Evolutionary conservation across 495 filamentous ascomycete species (phyloP), one percentile per base, ranked within the genome.

Genomic region (Thozetella sp.): DNA sequence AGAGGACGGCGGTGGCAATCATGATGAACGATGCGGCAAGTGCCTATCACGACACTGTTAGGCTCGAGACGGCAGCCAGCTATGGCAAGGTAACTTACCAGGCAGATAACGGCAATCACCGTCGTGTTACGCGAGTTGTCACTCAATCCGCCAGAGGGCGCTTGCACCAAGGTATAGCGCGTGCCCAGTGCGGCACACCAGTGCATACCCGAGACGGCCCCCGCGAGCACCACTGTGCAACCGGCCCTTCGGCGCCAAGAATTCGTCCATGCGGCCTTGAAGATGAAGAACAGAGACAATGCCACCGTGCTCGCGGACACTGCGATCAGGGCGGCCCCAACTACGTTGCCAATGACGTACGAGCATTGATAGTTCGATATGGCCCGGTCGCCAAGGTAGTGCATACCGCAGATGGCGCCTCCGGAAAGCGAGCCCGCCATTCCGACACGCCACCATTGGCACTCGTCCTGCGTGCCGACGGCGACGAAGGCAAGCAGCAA

Each of bases 191-290:
- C 80, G 15, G 91, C 92, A 20, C 87, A 87, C 91, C 92, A 97
- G 67, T 96, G 92, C 92, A 96, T 95, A 2, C 90, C 91, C 19
- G 86, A 91, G 1, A 94, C 91, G 27, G 89, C 90, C 15, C 80
- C 74, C 23, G 90, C 89, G 30, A 97, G 76, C 9, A 93, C 55
- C 22, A 82, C 68, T 6, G 89, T 90, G 63, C 86, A 90, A 2
- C 87, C 56, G 22, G 79, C 67, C 58, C 92, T 79, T 62, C 89
- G 90, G 87, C 86, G 91, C 87, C 87, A 91, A 17, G 77, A 83
- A 67, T 89, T 89, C n/a, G 87, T 91, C 90, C 93, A 97, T 3
- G 84, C 78, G 17, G 86, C 84, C 65, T 83, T 83, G 70, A 88
- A 86, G 56, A 87, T 79, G 70, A 94, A 97, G 76, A 97, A 96